Evolutionary conservation across 139 green algal species (phyloP).

Genomic region (Spirogloea muscicola): DNA sequence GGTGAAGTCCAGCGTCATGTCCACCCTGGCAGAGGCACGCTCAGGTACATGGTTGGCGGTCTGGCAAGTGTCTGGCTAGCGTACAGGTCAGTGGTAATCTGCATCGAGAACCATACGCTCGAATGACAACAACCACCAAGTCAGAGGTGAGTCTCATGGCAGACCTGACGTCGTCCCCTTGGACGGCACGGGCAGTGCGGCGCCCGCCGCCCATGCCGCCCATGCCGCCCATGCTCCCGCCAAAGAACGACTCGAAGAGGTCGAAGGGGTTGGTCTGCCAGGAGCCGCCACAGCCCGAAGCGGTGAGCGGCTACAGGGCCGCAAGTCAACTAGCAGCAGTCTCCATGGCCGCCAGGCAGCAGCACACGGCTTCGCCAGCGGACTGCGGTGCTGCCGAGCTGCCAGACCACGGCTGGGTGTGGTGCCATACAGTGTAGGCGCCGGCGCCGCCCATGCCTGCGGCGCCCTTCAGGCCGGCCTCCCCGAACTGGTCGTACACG

Average conservation of each 20-base stretch:
- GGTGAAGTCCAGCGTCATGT: slow-evolving; percentile 43
- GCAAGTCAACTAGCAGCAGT: neutral
- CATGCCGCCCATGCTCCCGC: slow-evolving; percentile 51
- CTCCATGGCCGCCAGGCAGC: neutral
- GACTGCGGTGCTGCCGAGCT: neutral
- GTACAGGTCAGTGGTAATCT: no score
- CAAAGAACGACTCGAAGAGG: slow-evolving; percentile 98
- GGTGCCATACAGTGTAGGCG: neutral
- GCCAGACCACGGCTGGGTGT: neutral
- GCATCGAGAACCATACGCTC: no score
- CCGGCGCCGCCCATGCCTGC: slow-evolving; percentile 7
- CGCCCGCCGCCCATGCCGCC: slow-evolving; percentile 43
- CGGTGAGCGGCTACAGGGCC: neutral
- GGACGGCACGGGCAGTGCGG: slow-evolving; percentile 48
- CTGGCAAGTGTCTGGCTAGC: no score
- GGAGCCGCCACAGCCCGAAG: neutral
- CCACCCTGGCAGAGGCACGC: slow-evolving; percentile 13
- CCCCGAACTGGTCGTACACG: slow-evolving; percentile 95
- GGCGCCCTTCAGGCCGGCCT: slow-evolving; percentile 84
- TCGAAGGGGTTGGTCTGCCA: slow-evolving; percentile 87
- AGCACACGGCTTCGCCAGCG: neutral
- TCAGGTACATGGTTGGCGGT: no score
- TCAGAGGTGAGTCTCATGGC: no score
- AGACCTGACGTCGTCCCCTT: slow-evolving; percentile 81
- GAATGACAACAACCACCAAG: no score